Evolutionary conservation across 2,329 filamentous ascomycete genomes (phyloP), one percentile per base, ranked within the genome.

Genomic region (Anisogramma anomala): DNA sequence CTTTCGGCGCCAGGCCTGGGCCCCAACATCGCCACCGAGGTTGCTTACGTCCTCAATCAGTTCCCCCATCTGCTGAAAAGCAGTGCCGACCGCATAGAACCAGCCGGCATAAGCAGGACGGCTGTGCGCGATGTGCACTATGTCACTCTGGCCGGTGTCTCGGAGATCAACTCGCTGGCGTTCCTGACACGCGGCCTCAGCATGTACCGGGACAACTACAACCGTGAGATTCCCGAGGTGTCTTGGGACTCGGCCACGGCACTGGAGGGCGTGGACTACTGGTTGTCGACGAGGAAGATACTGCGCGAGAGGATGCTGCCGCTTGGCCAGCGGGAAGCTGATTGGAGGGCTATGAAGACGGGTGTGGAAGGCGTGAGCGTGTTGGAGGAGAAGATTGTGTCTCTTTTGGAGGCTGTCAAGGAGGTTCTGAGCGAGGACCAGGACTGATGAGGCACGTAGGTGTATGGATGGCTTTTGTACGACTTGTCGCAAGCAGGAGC

Each of bases 31-130:
- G 88, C 87, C 0, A 77, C 81, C 0, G 91, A 98, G 59, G 77
- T 96, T 5, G 76, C 83, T 0, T 79, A 80, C 43, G 93, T 96
- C 56, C 70, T 98, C 20, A 94, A 93, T 55, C 82, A 87, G 56
- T 98, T 94, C 58, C 81, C 84, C 9, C 73, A 78, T 34, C 79
- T 96, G 44, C 70, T 98, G 8, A 63, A 66, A 31, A 76, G 84
- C 22, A 84, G 84, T 10, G 72, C 82, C 6, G 74, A 78, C 37
- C 74, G 82, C 1, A 78, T 96, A 47, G 80, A 84, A 54, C 66
- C 74, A 25, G 66, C 75, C 17, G 61, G 71, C 0, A 65, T 69
- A 5, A 73, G 68, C 49, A 67, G 73, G 23, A 75, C 73, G 11
- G 59, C 62, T 15, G 58, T 68, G 15, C 56, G 60, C 33, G 60